These are phyloP conservation scores for Scheffersomyces segobiensis DNA, from an alignment of 1,139 yeast species.

Conservation along the genomic window DNA sequence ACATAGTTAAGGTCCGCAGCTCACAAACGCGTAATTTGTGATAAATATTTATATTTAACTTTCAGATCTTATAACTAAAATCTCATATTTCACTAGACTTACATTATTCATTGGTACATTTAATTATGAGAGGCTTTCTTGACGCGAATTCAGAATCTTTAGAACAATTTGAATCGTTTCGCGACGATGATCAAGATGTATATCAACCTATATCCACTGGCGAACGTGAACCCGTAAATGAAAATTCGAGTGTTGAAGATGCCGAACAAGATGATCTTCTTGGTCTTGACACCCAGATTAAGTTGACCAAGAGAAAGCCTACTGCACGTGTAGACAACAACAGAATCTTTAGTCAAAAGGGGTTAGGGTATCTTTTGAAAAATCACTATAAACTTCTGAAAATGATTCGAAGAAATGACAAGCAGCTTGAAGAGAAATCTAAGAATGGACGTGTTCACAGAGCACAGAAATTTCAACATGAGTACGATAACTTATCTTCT, in stretches of 20 bases:
- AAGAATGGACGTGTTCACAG: constrained; percentile 7
- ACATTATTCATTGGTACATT: background rate
- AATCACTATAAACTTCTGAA: constrained; percentile 36
- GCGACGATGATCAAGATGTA: background rate
- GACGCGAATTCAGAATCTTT: background rate
- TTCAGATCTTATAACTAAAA: background rate
- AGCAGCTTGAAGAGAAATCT: constrained; percentile 19
- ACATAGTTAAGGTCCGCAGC: background rate
- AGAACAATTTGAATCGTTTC: background rate
- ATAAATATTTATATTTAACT: too few species aligned
- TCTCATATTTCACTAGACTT: background rate
- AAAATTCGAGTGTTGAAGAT: background rate
- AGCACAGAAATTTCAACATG: constrained; percentile 36
- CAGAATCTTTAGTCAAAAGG: constrained; percentile 46
- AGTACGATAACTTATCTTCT: constrained; percentile 40
- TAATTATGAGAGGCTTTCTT: background rate
- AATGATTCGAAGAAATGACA: constrained; percentile 30
- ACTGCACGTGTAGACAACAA: constrained; percentile 51
- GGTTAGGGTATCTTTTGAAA: constrained; percentile 47
- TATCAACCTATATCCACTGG: background rate
- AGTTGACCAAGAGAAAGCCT: constrained; percentile 31
- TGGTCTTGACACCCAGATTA: constrained; percentile 44
- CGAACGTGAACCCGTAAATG: background rate
- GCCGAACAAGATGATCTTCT: constrained; percentile 28
- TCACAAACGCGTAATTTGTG: background rate